Percentiles rank a stretch among this genome's conserved stretches.
Conservation (phyloP, 1,284 basidiomycete genomes). For the Abortiporus biennis region DNA sequence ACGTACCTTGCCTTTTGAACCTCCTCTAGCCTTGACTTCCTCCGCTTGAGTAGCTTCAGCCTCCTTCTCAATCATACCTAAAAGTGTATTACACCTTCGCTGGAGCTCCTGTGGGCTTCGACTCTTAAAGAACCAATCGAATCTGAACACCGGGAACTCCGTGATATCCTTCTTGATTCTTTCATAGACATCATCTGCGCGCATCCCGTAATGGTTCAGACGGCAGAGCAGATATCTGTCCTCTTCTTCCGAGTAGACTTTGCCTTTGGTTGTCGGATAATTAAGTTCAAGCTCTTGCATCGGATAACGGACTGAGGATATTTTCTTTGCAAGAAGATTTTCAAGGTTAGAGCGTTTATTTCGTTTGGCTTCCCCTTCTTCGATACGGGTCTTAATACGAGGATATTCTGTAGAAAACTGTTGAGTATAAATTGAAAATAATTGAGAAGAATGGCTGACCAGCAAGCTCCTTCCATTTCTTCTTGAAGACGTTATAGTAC, state of each 20-base stretch:
- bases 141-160: slow-evolving; percentile 94
- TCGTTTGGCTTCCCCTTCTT: slow-evolving; percentile 81
- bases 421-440: neutral
- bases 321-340: slow-evolving; percentile 72
- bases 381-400: slow-evolving; percentile 76
- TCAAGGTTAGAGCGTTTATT: slow-evolving; percentile 85
- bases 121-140: slow-evolving; percentile 99
- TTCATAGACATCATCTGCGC: slow-evolving; percentile 91
- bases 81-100: slow-evolving; percentile 83
- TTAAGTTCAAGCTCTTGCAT: slow-evolving; percentile 94
- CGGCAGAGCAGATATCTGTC: slow-evolving; percentile 94
- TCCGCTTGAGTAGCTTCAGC: slow-evolving; percentile 60
- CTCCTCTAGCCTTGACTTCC: slow-evolving; percentile 54
- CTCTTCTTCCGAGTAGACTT: slow-evolving; percentile 95
- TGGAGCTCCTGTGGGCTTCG: slow-evolving; percentile 89
- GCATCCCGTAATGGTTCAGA: slow-evolving; percentile 89
- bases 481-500: slow-evolving; percentile 87
- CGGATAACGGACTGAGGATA: slow-evolving; percentile 77
- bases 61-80: slow-evolving; percentile 93
- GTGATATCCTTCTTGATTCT: slow-evolving; percentile 94
- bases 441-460: slow-evolving; percentile 36
- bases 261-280: slow-evolving; percentile 94
- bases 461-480: slow-evolving; percentile 83
- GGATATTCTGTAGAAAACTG: slow-evolving; percentile 53
- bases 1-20: slow-evolving; percentile 52